Conservation (phyloP, 2,329 filamentous ascomycete genomes). For the Stemphylium beticola region DNA sequence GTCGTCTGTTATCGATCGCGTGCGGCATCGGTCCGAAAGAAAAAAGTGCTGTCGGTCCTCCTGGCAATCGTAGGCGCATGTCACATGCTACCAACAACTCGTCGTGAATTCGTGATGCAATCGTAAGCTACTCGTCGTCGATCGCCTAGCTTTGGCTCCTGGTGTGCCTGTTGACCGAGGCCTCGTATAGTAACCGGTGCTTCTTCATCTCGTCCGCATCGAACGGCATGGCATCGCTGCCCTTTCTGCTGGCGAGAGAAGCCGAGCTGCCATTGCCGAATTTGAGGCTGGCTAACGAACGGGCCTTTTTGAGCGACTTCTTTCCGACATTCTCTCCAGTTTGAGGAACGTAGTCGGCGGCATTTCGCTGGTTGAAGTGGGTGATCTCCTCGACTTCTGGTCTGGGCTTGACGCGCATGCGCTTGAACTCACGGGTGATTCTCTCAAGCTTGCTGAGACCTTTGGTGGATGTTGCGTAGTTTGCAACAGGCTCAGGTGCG, state of each 20-base stretch:
- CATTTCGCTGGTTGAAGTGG: slow-evolving; percentile 33
- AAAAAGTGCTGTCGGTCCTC: background rate
- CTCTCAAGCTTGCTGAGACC: slow-evolving; percentile 62
- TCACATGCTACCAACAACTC: slow-evolving; percentile 15
- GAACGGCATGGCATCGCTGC: slow-evolving; percentile 43
- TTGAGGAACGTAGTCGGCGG: slow-evolving; percentile 24
- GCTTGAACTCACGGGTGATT: slow-evolving; percentile 64
- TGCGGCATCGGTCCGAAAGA: slow-evolving; percentile 8
- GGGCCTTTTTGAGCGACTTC: slow-evolving; percentile 46
- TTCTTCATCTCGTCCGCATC: slow-evolving; percentile 47
- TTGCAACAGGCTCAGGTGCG: slow-evolving; percentile 25
- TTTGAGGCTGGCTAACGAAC: slow-evolving; percentile 42
- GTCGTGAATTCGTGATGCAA: slow-evolving; percentile 27
- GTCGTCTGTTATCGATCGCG: slow-evolving; percentile 3
- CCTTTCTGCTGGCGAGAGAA: slow-evolving; percentile 41
- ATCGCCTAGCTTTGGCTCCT: slow-evolving; percentile 8
- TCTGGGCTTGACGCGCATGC: slow-evolving; percentile 61
- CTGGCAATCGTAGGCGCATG: slow-evolving; percentile 6
- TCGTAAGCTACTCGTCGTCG: background rate
- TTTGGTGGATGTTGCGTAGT: slow-evolving; percentile 31
- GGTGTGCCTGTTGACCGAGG: slow-evolving; percentile 25
- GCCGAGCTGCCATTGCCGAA: slow-evolving; percentile 40
- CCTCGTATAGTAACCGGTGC: slow-evolving; percentile 45
- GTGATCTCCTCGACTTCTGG: slow-evolving; percentile 59
- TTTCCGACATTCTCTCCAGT: slow-evolving; percentile 35